Evolutionary conservation across 163 green algal genomes (phyloP).

Genomic region (Smithsoniella earleae): DNA sequence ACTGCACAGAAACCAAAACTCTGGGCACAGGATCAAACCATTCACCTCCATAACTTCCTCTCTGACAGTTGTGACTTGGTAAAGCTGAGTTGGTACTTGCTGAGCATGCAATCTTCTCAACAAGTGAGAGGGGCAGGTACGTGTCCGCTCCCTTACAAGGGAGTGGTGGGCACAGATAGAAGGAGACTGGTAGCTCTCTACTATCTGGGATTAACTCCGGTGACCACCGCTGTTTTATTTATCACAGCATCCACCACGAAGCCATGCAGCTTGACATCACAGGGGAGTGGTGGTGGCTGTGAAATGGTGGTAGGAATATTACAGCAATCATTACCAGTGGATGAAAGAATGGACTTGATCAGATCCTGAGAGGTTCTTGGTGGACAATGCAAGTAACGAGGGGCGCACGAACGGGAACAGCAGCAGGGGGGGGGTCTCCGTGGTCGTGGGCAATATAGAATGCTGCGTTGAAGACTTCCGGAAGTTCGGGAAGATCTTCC

Average conservation of each 20-base stretch:
- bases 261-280: no score
- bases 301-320: no score
- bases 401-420: constrained; percentile 5
- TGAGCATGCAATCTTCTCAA: background rate
- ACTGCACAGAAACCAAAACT: constrained; percentile 5
- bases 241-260: background rate
- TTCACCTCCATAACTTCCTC: background rate
- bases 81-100: background rate
- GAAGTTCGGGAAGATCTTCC: constrained; percentile 11
- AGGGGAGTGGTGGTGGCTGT: background rate
- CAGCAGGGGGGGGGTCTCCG: constrained; percentile 2
- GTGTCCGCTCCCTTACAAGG: no score
- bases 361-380: no score
- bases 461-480: constrained; percentile 11
- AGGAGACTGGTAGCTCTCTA: no score
- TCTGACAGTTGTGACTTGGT: background rate
- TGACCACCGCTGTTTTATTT: no score
- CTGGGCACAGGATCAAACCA: background rate
- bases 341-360: no score
- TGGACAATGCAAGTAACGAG: no score
- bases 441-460: constrained; percentile 26
- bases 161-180: no score
- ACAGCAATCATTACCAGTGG: no score
- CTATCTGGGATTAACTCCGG: no score
- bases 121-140: background rate